A percentile compares a stretch with the other conserved stretches of the same genome.
Evolutionary conservation across 2,329 filamentous ascomycete species (phyloP).

Genomic region (Chaetomium sp.): DNA sequence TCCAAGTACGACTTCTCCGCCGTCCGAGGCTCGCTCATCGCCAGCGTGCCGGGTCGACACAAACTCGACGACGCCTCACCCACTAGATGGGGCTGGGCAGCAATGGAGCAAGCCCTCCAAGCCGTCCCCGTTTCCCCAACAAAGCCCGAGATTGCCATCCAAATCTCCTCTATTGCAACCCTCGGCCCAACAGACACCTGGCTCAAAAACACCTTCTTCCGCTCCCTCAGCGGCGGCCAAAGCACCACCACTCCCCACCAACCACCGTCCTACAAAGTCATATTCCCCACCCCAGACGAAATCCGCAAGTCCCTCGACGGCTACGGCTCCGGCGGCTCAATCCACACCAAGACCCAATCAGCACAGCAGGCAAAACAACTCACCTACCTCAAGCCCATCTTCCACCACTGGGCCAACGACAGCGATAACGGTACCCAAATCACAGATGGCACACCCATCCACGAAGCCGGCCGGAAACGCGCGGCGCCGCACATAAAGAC

Average conservation of each 20-base stretch:
- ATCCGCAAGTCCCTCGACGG: slow-evolving; percentile 76
- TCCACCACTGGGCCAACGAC: slow-evolving; percentile 77
- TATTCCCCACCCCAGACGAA: slow-evolving; percentile 81
- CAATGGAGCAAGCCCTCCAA: slow-evolving; percentile 61
- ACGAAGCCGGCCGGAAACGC: slow-evolving; percentile 62
- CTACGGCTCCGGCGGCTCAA: slow-evolving; percentile 74
- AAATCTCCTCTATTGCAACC: slow-evolving; percentile 82
- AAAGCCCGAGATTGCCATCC: slow-evolving; percentile 56
- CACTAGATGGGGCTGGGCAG: slow-evolving; percentile 77
- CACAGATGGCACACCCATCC: slow-evolving; percentile 30
- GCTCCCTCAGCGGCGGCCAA: slow-evolving; percentile 46
- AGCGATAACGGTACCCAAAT: slow-evolving; percentile 43
- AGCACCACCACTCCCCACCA: slow-evolving; percentile 38
- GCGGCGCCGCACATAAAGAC: slow-evolving; percentile 91
- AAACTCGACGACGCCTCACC: slow-evolving; percentile 48
- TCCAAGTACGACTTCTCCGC: slow-evolving; percentile 67
- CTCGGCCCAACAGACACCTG: slow-evolving; percentile 71
- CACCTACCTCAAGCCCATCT: slow-evolving; percentile 66
- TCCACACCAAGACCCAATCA: slow-evolving; percentile 78
- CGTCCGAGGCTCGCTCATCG: slow-evolving; percentile 72
- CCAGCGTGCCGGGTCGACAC: slow-evolving; percentile 74
- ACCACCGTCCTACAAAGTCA: slow-evolving; percentile 63
- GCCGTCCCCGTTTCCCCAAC: slow-evolving; percentile 51
- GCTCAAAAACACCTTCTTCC: slow-evolving; percentile 67
- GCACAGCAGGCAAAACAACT: slow-evolving; percentile 73